A percentile compares a stretch with the other conserved stretches of the same genome.
Evolutionary conservation across 2,329 filamentous ascomycete genomes (phyloP).

Genomic region (Pestalotiopsis sp.): DNA sequence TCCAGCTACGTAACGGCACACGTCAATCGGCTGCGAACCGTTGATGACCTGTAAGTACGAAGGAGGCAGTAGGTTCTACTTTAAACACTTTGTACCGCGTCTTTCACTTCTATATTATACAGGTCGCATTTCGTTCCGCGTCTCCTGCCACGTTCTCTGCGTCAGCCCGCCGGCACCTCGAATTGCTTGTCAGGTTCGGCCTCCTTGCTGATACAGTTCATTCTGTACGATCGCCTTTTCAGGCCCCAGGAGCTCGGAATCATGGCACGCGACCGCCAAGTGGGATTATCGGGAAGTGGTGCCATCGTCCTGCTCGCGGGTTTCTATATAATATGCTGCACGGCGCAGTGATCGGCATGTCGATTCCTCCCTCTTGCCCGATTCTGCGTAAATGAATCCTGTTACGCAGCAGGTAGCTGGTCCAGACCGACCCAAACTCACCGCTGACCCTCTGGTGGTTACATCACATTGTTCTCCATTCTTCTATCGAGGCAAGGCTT

Average conservation of each 20-base stretch:
- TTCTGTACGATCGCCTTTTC: not conserved
- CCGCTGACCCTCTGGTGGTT: not conserved
- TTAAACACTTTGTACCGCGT: not conserved
- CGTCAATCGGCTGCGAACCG: not conserved
- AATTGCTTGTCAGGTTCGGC: not conserved
- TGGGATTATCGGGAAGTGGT: not conserved
- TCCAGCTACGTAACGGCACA: not conserved
- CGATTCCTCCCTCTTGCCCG: not conserved
- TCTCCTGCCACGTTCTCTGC: not conserved
- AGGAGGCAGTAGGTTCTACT: not conserved
- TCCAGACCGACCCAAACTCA: not conserved
- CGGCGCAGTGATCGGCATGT: not conserved
- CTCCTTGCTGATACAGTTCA: not conserved
- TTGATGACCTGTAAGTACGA: not conserved
- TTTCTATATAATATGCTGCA: not conserved
- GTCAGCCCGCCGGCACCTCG: not conserved
- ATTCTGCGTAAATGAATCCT: not conserved
- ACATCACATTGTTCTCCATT: not conserved
- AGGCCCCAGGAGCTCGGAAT: not conserved
- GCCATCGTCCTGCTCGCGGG: not conserved
- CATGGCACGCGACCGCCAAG: not conserved
- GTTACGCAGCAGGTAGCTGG: not conserved
- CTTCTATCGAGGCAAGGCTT: not conserved
- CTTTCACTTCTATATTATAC: not conserved
- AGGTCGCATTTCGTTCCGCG: not conserved